Conservation (phyloP, 2,329 filamentous ascomycete genomes). For the Dactylellina leptospora region DNA sequence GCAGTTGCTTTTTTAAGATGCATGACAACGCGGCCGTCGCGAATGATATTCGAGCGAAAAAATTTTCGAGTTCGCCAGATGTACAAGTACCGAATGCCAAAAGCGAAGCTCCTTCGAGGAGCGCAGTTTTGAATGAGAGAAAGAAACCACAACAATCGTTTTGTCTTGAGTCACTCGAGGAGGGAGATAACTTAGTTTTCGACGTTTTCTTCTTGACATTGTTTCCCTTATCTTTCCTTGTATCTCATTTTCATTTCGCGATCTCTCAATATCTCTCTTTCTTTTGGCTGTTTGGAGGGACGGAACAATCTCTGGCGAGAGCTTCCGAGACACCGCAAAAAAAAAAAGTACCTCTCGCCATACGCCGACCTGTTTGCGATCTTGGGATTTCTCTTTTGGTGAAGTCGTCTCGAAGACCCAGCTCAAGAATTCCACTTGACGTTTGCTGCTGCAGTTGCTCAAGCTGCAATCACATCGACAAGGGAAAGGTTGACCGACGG, state of each 20-base stretch:
- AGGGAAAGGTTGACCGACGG: slow-evolving; percentile 34
- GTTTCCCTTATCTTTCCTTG: slow-evolving; percentile 27
- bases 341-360: slow-evolving; percentile 25
- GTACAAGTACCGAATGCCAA: slow-evolving; percentile 51
- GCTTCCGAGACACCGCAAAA: slow-evolving; percentile 23
- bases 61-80: slow-evolving; percentile 48
- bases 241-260: slow-evolving; percentile 28
- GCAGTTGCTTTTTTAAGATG: slow-evolving; percentile 51
- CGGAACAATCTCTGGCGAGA: slow-evolving; percentile 15
- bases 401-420: slow-evolving; percentile 49
- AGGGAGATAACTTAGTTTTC: slow-evolving; percentile 20
- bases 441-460: slow-evolving; percentile 48
- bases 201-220: slow-evolving; percentile 28
- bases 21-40: slow-evolving; percentile 36
- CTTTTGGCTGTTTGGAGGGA: slow-evolving; percentile 15
- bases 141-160: slow-evolving; percentile 19
- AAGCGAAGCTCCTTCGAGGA: slow-evolving; percentile 34
- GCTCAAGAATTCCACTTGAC: slow-evolving; percentile 44
- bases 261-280: slow-evolving; percentile 42
- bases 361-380: slow-evolving; percentile 32
- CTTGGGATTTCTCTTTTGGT: slow-evolving; percentile 42
- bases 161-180: slow-evolving; percentile 49
- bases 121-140: slow-evolving; percentile 22
- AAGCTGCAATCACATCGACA: slow-evolving; percentile 50
- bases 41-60: slow-evolving; percentile 46